These are phyloP conservation scores for Saccharomycopsis malanga DNA, from an alignment of 805 yeast genomes.

Conservation along the genomic window DNA sequence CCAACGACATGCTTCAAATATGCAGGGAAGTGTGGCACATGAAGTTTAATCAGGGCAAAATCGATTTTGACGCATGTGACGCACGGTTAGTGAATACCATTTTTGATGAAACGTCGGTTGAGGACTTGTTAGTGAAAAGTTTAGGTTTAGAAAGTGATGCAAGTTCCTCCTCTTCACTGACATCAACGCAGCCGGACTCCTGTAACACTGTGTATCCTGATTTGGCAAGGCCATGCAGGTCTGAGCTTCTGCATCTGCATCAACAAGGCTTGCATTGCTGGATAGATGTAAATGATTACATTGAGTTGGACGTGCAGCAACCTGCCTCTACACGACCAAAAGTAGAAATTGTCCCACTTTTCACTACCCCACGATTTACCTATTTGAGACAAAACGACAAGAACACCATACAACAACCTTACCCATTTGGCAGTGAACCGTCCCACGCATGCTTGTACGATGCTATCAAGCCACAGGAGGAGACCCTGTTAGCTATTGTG, in stretches of 20 bases:
- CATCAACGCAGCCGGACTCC: conserved; percentile 16
- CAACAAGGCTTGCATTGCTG: conserved; percentile 35
- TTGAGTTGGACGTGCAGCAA: conserved; percentile 54
- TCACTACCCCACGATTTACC: conserved; percentile 50
- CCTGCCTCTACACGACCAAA: conserved; percentile 35
- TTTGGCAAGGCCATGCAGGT: conserved; percentile 4
- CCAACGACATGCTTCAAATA: conserved; percentile 38
- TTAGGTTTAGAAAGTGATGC: conserved; percentile 26
- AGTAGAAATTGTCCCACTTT: conserved; percentile 40
- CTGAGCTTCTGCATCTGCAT: background rate
- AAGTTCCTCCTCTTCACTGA: conserved; percentile 19
- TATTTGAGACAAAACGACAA: conserved; percentile 49
- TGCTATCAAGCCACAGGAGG: conserved; percentile 41
- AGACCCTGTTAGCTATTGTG: conserved; percentile 44
- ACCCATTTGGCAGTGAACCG: conserved; percentile 53
- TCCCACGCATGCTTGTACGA: conserved; percentile 52
- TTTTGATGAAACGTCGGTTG: conserved; percentile 49
- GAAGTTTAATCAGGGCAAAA: conserved; percentile 59
- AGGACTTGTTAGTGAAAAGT: conserved; percentile 34
- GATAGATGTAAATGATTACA: conserved; percentile 71
- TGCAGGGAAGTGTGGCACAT: conserved; percentile 44
- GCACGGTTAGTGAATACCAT: conserved; percentile 57
- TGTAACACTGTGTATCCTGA: conserved; percentile 7
- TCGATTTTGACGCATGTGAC: conserved; percentile 64
- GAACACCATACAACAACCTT: conserved; percentile 37